Evolutionary conservation across 2,329 filamentous ascomycete species (phyloP), one percentile per base, ranked within the genome.

Genomic region (Sclerotinia borealis): DNA sequence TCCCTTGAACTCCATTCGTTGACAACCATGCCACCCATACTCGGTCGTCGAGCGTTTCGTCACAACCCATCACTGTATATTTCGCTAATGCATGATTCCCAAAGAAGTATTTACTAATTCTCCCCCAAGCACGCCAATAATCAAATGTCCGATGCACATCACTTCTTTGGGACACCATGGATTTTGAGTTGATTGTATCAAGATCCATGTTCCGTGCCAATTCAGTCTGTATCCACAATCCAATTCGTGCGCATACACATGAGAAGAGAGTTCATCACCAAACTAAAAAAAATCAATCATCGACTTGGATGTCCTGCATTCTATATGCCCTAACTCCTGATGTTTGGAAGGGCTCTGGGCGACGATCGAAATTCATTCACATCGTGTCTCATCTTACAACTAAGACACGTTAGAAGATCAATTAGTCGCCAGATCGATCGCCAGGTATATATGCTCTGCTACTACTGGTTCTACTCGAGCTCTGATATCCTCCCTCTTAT

Each of bases 131-230:
- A 56, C 39, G 22, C 37, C 22, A 37, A 47, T n/a, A n/a, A 62
- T 39, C 37, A 62, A 56, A 41, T 56, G 34, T 19, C 50, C 60
- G 60, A 62, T 41, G 60, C 60, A 62, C 41, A 62, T 56, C 50
- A 62, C 60, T 56, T 62, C 41, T 62, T 62, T 62, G 49, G 60
- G 60, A 62, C 41, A 48, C 27, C 51, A 48, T 54, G 54, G 41
- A 48, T 62, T 47, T 61, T 39, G 6, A 31, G 11, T 29, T n/a
- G 52, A 45, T 55, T 56, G 49, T 55, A 47, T 61, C 49, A 62
- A 47, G 49, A 48, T 56, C 39, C 59, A 47, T 62, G 27, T 56
- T 19, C 22, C n/a, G 37, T 56, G 13, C 27, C 52, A 56, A 56
- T 29, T 27, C 27, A 43, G 19, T 10, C 52, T 17, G n/a, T 43